phyloP scores from a whole-genome alignment of 345 rosid species.

The Pistacia integerrima region DNA sequence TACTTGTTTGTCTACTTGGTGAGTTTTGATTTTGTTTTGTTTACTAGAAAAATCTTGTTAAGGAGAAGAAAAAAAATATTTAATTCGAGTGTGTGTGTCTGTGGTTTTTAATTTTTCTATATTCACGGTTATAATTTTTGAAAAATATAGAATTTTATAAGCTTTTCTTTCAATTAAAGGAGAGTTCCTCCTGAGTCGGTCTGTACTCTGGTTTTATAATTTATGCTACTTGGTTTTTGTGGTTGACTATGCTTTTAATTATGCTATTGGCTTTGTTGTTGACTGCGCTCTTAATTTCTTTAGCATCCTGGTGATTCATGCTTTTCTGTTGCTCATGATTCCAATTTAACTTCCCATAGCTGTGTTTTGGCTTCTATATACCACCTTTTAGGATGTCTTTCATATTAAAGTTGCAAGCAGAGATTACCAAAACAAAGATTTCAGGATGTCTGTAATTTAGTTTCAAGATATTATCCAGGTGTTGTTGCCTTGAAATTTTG shows the following conservation, averaged over 20 bases:
- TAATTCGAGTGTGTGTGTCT: too few species aligned
- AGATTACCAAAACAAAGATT: not conserved
- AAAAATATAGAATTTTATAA: not conserved
- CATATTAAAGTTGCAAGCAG: not conserved
- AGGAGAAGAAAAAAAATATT: not conserved
- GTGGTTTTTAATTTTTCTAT: not conserved
- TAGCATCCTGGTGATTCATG: not conserved
- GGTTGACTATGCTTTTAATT: not conserved
- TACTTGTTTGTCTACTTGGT: not conserved
- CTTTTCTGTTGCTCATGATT: not conserved
- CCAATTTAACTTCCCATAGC: not conserved
- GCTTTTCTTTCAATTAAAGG: not conserved
- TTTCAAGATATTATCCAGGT: not conserved
- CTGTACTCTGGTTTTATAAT: not conserved
- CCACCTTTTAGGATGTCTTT: not conserved
- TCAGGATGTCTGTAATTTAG: not conserved
- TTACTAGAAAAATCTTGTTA: not conserved
- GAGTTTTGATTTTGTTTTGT: not conserved
- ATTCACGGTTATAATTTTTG: not conserved
- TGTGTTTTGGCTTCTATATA: not conserved
- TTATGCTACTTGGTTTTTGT: not conserved
- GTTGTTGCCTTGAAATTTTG: not conserved
- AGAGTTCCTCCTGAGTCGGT: not conserved
- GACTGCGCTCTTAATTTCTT: not conserved
- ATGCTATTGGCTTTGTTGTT: not conserved